Evolutionary conservation across 2,329 filamentous ascomycete genomes (phyloP).

Genomic region (Truncatella angustata): DNA sequence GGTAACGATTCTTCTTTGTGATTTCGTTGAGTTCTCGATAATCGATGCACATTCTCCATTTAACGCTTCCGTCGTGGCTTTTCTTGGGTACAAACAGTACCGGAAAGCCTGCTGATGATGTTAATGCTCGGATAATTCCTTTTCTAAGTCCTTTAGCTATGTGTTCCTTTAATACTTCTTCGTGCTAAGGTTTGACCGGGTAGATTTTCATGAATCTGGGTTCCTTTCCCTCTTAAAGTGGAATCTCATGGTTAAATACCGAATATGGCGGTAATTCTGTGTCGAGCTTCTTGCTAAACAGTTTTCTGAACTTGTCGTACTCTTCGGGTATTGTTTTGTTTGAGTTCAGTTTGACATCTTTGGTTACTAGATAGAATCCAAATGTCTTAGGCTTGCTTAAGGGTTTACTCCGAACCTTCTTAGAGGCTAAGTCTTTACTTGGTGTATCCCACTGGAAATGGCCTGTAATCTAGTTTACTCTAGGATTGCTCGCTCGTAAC

Average conservation of each 20-base stretch:
- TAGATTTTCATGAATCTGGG: conserved; percentile 6
- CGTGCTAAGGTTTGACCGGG: neutral
- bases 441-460: neutral
- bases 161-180: neutral
- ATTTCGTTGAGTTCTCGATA: conserved; percentile 23
- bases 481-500: neutral
- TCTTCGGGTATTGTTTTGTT: neutral
- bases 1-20: conserved; percentile 22
- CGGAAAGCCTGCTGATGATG: neutral
- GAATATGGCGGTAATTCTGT: neutral
- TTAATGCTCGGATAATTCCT: neutral
- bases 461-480: neutral
- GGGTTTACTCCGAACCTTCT: neutral
- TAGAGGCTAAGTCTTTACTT: neutral
- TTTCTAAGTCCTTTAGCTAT: conserved; percentile 1
- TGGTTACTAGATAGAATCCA: neutral
- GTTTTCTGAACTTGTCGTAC: neutral
- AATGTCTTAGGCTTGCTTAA: neutral
- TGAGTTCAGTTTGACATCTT: neutral
- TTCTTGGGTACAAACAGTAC: conserved; percentile 20
- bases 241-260: conserved; percentile 5
- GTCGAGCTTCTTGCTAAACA: neutral
- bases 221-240: conserved; percentile 4
- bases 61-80: conserved; percentile 1
- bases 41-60: conserved; percentile 20